Conservation (phyloP, 768 basidiomycete genomes). For the Hirschioporus abietinus region DNA sequence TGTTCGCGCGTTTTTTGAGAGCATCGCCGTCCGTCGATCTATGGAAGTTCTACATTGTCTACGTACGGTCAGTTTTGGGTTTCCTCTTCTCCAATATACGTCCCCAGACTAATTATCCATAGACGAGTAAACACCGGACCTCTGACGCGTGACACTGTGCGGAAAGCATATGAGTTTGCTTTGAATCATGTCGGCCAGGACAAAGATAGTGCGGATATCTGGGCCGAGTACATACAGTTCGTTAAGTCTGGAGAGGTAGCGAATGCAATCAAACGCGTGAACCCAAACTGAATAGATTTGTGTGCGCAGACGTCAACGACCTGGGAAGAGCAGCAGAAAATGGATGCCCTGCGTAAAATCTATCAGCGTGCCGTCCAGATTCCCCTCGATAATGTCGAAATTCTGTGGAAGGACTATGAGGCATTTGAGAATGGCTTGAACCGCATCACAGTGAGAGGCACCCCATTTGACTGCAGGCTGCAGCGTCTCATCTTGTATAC, state of each 20-base stretch:
- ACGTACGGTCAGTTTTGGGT: conserved; percentile 68
- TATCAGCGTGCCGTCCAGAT: conserved; percentile 94
- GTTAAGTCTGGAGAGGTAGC: conserved; percentile 73
- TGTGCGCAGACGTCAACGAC: conserved; percentile 59
- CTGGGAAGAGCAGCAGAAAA: conserved; percentile 95
- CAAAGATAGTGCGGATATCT: conserved; percentile 87
- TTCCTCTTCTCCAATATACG: conserved; percentile 12
- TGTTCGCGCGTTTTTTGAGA: conserved; percentile 87
- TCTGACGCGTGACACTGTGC: conserved; percentile 67
- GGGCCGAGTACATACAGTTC: conserved; percentile 92
- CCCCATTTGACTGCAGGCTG: conserved; percentile 13
- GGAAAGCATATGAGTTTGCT: conserved; percentile 91
- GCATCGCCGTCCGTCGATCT: conserved; percentile 84
- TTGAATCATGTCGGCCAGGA: conserved; percentile 87
- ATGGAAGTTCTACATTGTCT: conserved; percentile 91
- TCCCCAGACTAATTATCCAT: conserved; percentile 11
- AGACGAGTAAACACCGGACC: conserved; percentile 70
- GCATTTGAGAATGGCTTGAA: conserved; percentile 86
- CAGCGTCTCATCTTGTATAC: neutral
- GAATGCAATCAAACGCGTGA: conserved; percentile 10
- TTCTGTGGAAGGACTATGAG: conserved; percentile 91
- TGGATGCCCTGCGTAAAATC: conserved; percentile 86
- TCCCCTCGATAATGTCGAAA: conserved; percentile 89
- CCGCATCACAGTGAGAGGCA: conserved; percentile 62
- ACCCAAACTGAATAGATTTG: conserved; percentile 7